Conservation (phyloP, 1,139 yeast genomes). For the Arxiozyma bovina region DNA sequence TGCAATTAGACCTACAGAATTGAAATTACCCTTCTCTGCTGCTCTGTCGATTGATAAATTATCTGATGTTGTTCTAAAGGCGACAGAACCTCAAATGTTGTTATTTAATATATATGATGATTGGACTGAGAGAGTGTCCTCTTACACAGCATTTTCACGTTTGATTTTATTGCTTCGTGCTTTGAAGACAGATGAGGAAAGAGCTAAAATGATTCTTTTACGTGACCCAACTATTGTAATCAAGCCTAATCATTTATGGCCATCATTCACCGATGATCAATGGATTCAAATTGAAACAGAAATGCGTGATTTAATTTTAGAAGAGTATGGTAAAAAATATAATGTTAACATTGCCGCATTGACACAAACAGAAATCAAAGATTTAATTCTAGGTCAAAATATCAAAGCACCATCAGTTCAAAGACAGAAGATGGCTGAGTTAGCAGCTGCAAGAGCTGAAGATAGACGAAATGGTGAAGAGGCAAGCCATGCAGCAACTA, state of each 20-base stretch:
- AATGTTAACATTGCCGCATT: conserved; percentile 78
- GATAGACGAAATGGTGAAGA: conserved; percentile 18
- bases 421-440: conserved; percentile 71
- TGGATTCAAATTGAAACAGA: conserved; percentile 89
- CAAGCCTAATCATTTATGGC: conserved; percentile 86
- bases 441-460: conserved; percentile 49
- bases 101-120: conserved; percentile 87
- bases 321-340: conserved; percentile 78
- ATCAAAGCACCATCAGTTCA: conserved; percentile 81
- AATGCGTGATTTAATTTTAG: conserved; percentile 76
- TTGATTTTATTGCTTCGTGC: conserved; percentile 73
- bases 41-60: conserved; percentile 77
- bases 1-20: conserved; percentile 80
- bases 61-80: conserved; percentile 69
- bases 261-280: conserved; percentile 74
- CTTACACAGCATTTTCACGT: conserved; percentile 91
- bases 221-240: conserved; percentile 67
- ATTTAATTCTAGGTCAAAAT: conserved; percentile 89
- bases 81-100: conserved; percentile 90
- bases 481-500: conserved; percentile 31
- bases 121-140: conserved; percentile 76
- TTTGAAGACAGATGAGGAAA: conserved; percentile 65
- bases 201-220: conserved; percentile 63
- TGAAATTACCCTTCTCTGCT: conserved; percentile 82
- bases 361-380: conserved; percentile 90